Evolutionary conservation across 192 early-diverging fungal species (phyloP), one percentile per base, ranked within the genome.

Genomic region (Phlyctochytrium bullatum): DNA sequence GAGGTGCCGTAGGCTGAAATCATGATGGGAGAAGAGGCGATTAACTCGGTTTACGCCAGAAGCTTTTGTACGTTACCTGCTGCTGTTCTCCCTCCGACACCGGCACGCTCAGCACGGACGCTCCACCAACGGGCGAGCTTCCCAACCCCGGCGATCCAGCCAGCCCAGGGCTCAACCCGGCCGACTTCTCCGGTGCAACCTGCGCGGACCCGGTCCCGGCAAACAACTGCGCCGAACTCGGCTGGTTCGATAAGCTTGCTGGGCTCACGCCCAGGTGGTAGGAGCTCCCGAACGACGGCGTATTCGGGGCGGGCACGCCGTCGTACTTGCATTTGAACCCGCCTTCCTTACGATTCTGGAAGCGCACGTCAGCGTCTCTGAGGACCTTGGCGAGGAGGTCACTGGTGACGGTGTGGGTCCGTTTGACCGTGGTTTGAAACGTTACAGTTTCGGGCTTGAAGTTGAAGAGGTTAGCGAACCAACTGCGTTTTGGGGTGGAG

Each of bases 401-500:
- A 1, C 24, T 25, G 1, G 67, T 65, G 29, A 58, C 47, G 16
- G 67, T 29, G 32, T 52, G 60, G 2, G 2, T 36, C 24, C 20
- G 40, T 20, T 54, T 4, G 28, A 57, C 16, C 20, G 67, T 67
- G 31, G 40, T 52, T n/a, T 50, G 40, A 29, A 73, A 34, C 16
- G 12, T 17, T 12, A 66, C 53, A 0, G 59, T 52, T 30, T 81
- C 81, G 34, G 81, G 81, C 50, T 72, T 72, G 65, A 78, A 78
- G 40, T 72, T 57, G 73, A 83, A 83, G 20, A 83, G 62, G 28
- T 58, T 64, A 28, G 76, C 66, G 36, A 83, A 81, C 81, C 78
- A 81, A 52, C 40, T 59, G 23, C 66, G 62, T 65, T 83, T 83
- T 23, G 81, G 78, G 1, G 71, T 73, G 3, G 51, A 54, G 16